These are phyloP conservation scores for Aspergillus fijiensis DNA, from an alignment of 2,329 filamentous ascomycete genomes.

Conservation along the genomic window DNA sequence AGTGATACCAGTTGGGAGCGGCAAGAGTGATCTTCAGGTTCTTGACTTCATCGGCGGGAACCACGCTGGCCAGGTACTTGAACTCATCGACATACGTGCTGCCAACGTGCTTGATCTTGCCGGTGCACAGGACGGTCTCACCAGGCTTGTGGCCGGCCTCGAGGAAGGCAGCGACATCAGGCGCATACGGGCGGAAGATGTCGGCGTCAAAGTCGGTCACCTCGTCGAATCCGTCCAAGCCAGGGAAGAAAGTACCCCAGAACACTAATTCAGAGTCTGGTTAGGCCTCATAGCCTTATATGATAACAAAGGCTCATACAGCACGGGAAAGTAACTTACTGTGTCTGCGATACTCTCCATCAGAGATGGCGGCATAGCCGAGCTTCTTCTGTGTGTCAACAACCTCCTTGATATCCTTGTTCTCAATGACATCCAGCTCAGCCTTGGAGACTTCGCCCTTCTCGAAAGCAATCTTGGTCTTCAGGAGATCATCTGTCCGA, in stretches of 20 bases:
- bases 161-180: slow-evolving; percentile 62
- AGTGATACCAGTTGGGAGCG: slow-evolving; percentile 68
- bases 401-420: slow-evolving; percentile 63
- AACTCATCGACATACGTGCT: slow-evolving; percentile 60
- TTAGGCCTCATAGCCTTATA: background rate
- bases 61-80: slow-evolving; percentile 58
- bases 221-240: slow-evolving; percentile 56
- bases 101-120: slow-evolving; percentile 59
- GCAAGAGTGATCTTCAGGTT: slow-evolving; percentile 69
- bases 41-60: slow-evolving; percentile 61
- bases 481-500: slow-evolving; percentile 62
- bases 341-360: slow-evolving; percentile 64
- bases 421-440: slow-evolving; percentile 63
- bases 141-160: slow-evolving; percentile 58
- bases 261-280: slow-evolving; percentile 44
- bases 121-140: slow-evolving; percentile 56
- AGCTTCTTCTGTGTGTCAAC: slow-evolving; percentile 64
- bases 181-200: slow-evolving; percentile 60
- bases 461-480: slow-evolving; percentile 57
- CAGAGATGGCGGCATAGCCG: slow-evolving; percentile 63
- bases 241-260: slow-evolving; percentile 58
- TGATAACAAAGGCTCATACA: background rate
- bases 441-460: slow-evolving; percentile 55
- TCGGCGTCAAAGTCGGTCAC: slow-evolving; percentile 49
- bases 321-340: slow-evolving; percentile 28